These are phyloP conservation scores for Leptodontidium sp. DNA, from an alignment of 2,329 filamentous ascomycete genomes.

Conservation along the genomic window DNA sequence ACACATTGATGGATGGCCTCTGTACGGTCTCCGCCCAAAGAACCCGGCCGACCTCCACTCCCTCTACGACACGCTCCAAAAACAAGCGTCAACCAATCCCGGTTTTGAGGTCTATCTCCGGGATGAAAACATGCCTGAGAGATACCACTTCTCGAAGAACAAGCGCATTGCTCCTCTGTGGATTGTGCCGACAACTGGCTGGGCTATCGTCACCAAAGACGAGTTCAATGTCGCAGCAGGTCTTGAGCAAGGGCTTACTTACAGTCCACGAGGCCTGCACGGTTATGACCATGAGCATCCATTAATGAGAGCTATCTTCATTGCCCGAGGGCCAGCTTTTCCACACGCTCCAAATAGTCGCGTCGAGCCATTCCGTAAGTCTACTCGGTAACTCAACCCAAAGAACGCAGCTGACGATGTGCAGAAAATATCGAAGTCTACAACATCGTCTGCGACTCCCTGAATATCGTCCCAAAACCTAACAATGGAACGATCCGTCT, in stretches of 20 bases:
- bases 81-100: slow-evolving; percentile 66
- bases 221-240: slow-evolving; percentile 80
- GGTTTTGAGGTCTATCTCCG: slow-evolving; percentile 88
- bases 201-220: slow-evolving; percentile 83
- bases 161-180: slow-evolving; percentile 91
- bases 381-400: neutral
- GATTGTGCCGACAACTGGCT: slow-evolving; percentile 92
- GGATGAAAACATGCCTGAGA: slow-evolving; percentile 86
- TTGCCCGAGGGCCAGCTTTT: slow-evolving; percentile 91
- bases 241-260: slow-evolving; percentile 68
- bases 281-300: slow-evolving; percentile 96
- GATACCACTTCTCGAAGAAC: slow-evolving; percentile 91
- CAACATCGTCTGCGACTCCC: slow-evolving; percentile 90
- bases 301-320: slow-evolving; percentile 94
- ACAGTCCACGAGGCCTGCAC: slow-evolving; percentile 85
- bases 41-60: slow-evolving; percentile 68
- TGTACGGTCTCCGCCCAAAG: slow-evolving; percentile 87
- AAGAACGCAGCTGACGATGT: neutral
- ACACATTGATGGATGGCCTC: slow-evolving; percentile 92
- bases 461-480: slow-evolving; percentile 74
- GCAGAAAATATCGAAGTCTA: slow-evolving; percentile 94
- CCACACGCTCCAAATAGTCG: slow-evolving; percentile 83
- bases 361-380: slow-evolving; percentile 82
- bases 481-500: slow-evolving; percentile 90
- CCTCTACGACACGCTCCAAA: slow-evolving; percentile 69